Conservation (phyloP, 495 filamentous ascomycete genomes). For the Penicillium diatomitis region DNA sequence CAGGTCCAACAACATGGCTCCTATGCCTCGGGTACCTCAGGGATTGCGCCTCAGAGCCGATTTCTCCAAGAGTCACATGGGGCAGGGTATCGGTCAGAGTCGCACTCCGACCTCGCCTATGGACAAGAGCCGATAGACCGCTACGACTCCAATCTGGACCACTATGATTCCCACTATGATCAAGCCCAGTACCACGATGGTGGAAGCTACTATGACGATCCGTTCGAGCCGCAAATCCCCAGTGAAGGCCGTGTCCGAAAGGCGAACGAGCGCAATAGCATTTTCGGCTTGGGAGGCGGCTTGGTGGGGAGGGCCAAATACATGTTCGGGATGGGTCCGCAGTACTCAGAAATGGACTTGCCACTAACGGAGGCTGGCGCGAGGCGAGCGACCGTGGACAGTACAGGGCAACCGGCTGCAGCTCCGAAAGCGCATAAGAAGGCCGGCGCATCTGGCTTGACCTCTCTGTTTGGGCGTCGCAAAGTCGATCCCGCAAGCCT, state of each 20-base stretch:
- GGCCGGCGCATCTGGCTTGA: constrained; percentile 66
- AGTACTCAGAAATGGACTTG: constrained; percentile 97
- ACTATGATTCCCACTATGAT: neutral
- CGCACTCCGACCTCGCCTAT: constrained; percentile 35
- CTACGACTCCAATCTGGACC: neutral
- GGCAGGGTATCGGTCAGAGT: constrained; percentile 25
- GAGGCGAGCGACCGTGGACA: constrained; percentile 33
- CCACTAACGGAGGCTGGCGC: constrained; percentile 76
- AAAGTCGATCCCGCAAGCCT: constrained; percentile 83
- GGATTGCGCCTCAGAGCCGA: constrained; percentile 15
- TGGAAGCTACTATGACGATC: constrained; percentile 44
- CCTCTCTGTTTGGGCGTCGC: constrained; percentile 83
- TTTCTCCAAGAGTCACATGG: constrained; percentile 10
- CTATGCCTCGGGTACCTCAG: constrained; percentile 14
- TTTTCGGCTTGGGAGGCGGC: constrained; percentile 77
- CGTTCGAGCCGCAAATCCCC: constrained; percentile 48
- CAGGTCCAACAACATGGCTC: constrained; percentile 36
- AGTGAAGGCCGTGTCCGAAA: constrained; percentile 43
- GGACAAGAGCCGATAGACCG: neutral
- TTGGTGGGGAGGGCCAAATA: constrained; percentile 78
- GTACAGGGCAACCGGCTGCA: constrained; percentile 21
- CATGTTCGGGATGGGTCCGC: constrained; percentile 81
- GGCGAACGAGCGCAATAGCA: constrained; percentile 72
- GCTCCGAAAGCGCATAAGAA: constrained; percentile 41
- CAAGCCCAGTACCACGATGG: neutral